A percentile compares a stretch with the other conserved stretches of the same genome.
Evolutionary conservation across 208 protist genomes (phyloP).

Genomic region (Tritrichomonas musculus): DNA sequence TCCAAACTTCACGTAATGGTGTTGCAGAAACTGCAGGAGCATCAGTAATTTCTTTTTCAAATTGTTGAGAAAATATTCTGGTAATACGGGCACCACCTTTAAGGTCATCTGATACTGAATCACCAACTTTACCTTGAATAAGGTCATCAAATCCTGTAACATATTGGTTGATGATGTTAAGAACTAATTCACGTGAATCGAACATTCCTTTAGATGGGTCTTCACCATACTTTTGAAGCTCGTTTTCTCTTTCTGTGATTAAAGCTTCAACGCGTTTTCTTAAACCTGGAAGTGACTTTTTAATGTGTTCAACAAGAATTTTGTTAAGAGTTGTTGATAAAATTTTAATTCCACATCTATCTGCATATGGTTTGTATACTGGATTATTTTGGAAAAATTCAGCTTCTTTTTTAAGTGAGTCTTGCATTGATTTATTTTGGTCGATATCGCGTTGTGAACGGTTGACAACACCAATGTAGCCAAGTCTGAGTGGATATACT

Average conservation of each 20-base stretch:
- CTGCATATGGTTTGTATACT: conserved; percentile 60
- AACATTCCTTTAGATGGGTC: background rate
- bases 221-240: conserved; percentile 1
- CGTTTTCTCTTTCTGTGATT: background rate
- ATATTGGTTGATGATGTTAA: background rate
- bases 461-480: conserved; percentile 96
- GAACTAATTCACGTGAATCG: background rate
- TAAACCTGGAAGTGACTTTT: conserved; percentile 76
- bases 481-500: conserved; percentile 77
- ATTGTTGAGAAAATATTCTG: background rate
- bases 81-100: conserved; percentile 31
- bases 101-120: background rate
- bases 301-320: conserved; percentile 86
- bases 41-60: background rate
- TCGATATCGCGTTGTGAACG: conserved; percentile 91
- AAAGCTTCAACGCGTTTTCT: background rate
- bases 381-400: conserved; percentile 79
- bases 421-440: conserved; percentile 65
- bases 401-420: conserved; percentile 53
- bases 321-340: conserved; percentile 48
- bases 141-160: background rate
- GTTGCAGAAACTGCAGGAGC: background rate
- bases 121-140: conserved; percentile 8
- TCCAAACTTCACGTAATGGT: background rate
- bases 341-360: conserved; percentile 42